Evolutionary conservation across 1,284 basidiomycete species (phyloP), one percentile per base, ranked within the genome.

Genomic region (Gymnopus androsaceus): DNA sequence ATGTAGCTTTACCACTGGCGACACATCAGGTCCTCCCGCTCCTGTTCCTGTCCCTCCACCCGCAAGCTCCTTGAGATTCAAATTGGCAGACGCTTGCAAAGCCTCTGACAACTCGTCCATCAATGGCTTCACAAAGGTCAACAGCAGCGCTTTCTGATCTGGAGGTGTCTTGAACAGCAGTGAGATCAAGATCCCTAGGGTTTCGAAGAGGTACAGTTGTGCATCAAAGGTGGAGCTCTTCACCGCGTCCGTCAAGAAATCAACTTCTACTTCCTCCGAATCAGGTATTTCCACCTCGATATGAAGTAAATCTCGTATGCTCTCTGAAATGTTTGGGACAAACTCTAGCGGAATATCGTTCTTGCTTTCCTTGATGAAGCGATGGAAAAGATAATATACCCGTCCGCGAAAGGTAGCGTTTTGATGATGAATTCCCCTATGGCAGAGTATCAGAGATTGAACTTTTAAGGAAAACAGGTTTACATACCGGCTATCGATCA

Each of bases 181-280:
- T 17, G 92, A 92, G 54, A 94, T 83, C 37, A 99, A 81, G 19
- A 84, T 88, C 14, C 97, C 98, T 40, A 88, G 82, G 0, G 94
- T 89, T 73, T 99, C 98, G 69, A 95, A 99, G 8, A 99, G 82
- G 69, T 99, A 95, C 9, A 98, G 79, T 71, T 99, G 97, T 31
- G 94, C 87, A 66, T 96, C 92, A 69, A 98, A 97, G 54, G 61
- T 79, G 2, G 90, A 80, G 59, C 84, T 82, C 36, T 84, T 85
- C 28, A 93, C 84, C 1, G 93, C 92, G 69, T 97, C 96, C 19
- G 83, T 73, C 23, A 98, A 76, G 9, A 91, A 80, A 71, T 90
- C 81, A 65, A 80, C 76, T 52, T 85, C 83, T 14, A 82, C 78
- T 28, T 80, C 84, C 51, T 90, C 87, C 15, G 81, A 72, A 64